Evolutionary conservation across 2,329 filamentous ascomycete species (phyloP).

Genomic region (Nothophaeocryptopus gaeumannii): DNA sequence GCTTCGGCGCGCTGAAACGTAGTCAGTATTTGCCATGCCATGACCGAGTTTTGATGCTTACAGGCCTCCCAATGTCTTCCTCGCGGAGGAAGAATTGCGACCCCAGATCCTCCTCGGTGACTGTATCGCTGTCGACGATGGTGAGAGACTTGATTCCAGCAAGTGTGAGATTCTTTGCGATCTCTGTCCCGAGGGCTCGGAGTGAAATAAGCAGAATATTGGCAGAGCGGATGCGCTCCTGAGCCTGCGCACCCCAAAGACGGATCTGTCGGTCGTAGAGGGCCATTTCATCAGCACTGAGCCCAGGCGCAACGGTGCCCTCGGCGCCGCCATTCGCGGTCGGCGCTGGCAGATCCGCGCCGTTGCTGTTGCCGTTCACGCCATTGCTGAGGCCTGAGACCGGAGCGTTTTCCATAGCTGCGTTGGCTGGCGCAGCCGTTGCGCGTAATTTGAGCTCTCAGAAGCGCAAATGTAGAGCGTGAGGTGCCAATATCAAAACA

Average conservation of each 20-base stretch:
- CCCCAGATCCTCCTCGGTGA: conserved; percentile 75
- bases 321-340: conserved; percentile 18
- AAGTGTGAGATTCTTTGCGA: conserved; percentile 95
- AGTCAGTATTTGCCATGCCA: not conserved
- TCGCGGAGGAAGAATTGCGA: conserved; percentile 70
- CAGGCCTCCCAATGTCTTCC: conserved; percentile 70
- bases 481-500: too few relatives aligned
- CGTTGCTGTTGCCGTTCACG: conserved; percentile 13
- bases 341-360: conserved; percentile 5
- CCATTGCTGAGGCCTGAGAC: conserved; percentile 8
- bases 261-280: conserved; percentile 97
- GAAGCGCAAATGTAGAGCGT: too few relatives aligned
- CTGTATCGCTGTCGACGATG: conserved; percentile 72
- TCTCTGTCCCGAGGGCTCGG: conserved; percentile 84
- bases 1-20: conserved; percentile 68
- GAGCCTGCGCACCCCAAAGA: conserved; percentile 93
- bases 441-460: too few relatives aligned
- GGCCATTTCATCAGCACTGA: conserved; percentile 78
- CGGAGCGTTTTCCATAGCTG: conserved; percentile 1
- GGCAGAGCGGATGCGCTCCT: conserved; percentile 81
- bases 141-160: conserved; percentile 90
- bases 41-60: conserved; percentile 33
- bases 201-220: conserved; percentile 87
- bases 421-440: conserved; percentile 10
- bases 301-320: conserved; percentile 26